Conservation (phyloP, 495 filamentous ascomycete genomes). For the Penicillium macrosclerotiorum region DNA sequence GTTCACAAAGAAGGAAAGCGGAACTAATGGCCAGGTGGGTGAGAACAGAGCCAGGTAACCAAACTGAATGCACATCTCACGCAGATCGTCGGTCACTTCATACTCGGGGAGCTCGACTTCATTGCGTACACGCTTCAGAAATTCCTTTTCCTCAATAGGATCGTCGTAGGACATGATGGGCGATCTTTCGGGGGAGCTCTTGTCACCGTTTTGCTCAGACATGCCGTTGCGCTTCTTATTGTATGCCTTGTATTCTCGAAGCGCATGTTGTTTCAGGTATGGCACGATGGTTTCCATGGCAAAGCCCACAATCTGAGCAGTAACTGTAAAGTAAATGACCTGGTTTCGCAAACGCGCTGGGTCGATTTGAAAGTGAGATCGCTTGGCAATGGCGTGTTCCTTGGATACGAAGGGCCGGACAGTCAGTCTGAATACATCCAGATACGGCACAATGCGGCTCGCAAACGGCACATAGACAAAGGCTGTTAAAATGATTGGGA, state of each 20-base stretch:
- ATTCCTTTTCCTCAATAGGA: slow-evolving; percentile 68
- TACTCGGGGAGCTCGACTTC: slow-evolving; percentile 86
- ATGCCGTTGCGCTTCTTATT: slow-evolving; percentile 32
- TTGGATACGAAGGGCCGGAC: slow-evolving; percentile 71
- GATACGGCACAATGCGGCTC: slow-evolving; percentile 78
- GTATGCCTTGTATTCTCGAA: slow-evolving; percentile 68
- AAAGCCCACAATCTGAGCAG: slow-evolving; percentile 87
- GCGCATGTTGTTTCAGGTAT: slow-evolving; percentile 70
- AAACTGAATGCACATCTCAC: slow-evolving; percentile 95
- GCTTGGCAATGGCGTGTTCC: slow-evolving; percentile 59
- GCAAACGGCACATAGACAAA: slow-evolving; percentile 98
- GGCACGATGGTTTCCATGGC: slow-evolving; percentile 85
- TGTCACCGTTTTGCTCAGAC: slow-evolving; percentile 22
- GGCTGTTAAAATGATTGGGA: slow-evolving; percentile 87
- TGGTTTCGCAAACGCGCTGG: slow-evolving; percentile 82
- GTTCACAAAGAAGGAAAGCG: slow-evolving; percentile 86
- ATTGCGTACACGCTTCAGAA: slow-evolving; percentile 75
- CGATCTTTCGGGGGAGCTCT: slow-evolving; percentile 25
- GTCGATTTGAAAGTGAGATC: slow-evolving; percentile 74
- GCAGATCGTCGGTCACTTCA: slow-evolving; percentile 81
- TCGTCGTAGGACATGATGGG: slow-evolving; percentile 40
- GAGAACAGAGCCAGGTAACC: slow-evolving; percentile 94
- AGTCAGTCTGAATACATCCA: slow-evolving; percentile 81
- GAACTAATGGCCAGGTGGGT: slow-evolving; percentile 86
- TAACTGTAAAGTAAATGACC: slow-evolving; percentile 96